These are phyloP conservation scores for Acorus calamus DNA, from an alignment of 106 monocot species.

Conservation along the genomic window DNA sequence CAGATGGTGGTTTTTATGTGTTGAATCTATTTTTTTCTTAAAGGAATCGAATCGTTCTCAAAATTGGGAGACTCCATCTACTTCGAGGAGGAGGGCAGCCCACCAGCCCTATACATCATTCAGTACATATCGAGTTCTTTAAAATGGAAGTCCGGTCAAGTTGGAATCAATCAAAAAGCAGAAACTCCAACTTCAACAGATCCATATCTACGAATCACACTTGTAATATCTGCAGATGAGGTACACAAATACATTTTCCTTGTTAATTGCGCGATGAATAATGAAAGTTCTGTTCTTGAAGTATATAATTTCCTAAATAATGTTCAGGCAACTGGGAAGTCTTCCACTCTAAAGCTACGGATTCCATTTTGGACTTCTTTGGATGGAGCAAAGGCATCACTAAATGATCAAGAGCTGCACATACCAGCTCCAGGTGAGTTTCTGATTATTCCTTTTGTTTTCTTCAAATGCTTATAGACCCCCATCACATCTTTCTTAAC, in stretches of 20 bases:
- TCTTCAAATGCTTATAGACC: too few species aligned
- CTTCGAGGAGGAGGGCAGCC: constrained; percentile 57
- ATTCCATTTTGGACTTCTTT: constrained; percentile 63
- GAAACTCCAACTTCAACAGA: constrained; percentile 34
- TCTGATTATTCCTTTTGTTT: background rate
- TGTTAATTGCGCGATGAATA: too few species aligned
- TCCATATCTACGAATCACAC: constrained; percentile 32
- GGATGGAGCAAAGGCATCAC: constrained; percentile 29
- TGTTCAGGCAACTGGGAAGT: constrained; percentile 17
- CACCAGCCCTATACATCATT: constrained; percentile 50
- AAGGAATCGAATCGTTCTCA: constrained; percentile 81
- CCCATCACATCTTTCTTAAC: too few species aligned
- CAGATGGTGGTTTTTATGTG: too few species aligned
- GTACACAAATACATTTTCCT: constrained; percentile 20
- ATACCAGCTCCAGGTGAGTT: constrained; percentile 32
- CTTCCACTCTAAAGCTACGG: constrained; percentile 50
- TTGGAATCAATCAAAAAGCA: constrained; percentile 34
- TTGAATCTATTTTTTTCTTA: background rate
- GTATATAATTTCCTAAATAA: background rate
- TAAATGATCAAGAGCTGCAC: constrained; percentile 40
- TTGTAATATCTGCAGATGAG: constrained; percentile 36
- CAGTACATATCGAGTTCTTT: constrained; percentile 70
- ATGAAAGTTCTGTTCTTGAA: too few species aligned
- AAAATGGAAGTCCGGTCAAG: constrained; percentile 53
- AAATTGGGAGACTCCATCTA: constrained; percentile 88